Evolutionary conservation across 2,329 filamentous ascomycete species (phyloP).

Genomic region (Bipolaris zeicola): DNA sequence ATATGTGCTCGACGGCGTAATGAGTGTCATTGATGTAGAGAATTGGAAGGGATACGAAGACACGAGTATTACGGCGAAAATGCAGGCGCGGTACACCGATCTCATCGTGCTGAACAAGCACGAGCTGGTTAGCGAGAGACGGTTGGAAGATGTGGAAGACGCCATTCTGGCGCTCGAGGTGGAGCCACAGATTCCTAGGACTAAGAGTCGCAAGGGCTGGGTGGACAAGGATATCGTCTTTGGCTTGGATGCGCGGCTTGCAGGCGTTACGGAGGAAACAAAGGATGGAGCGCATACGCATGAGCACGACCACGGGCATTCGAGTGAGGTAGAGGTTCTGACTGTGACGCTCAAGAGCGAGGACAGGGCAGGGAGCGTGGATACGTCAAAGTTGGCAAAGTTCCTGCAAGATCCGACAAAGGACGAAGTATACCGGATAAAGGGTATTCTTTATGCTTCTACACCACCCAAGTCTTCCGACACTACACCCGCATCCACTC

Average conservation of each 20-base stretch:
- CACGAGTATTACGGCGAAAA: conserved; percentile 83
- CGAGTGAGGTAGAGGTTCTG: conserved; percentile 86
- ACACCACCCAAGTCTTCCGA: conserved; percentile 56
- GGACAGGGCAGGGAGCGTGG: conserved; percentile 60
- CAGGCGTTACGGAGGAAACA: conserved; percentile 55
- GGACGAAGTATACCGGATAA: conserved; percentile 95
- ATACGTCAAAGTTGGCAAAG: conserved; percentile 60
- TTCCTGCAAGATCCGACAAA: conserved; percentile 78
- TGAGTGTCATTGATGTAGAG: conserved; percentile 90
- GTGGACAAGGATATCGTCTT: conserved; percentile 82
- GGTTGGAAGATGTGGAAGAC: conserved; percentile 79
- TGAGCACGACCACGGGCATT: conserved; percentile 66
- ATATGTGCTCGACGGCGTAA: conserved; percentile 83
- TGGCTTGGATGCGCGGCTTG: conserved; percentile 83
- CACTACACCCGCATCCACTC: conserved; percentile 34
- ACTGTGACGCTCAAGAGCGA: conserved; percentile 69
- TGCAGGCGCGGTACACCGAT: conserved; percentile 90
- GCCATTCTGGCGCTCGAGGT: conserved; percentile 80
- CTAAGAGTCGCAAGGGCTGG: conserved; percentile 81
- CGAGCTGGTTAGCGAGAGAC: conserved; percentile 74
- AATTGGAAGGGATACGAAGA: conserved; percentile 95
- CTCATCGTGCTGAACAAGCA: conserved; percentile 93
- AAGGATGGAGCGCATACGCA: conserved; percentile 38
- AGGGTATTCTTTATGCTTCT: conserved; percentile 64
- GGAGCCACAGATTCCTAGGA: conserved; percentile 73